Evolutionary conservation across 768 basidiomycete species (phyloP).

Genomic region (Suillus placidus): DNA sequence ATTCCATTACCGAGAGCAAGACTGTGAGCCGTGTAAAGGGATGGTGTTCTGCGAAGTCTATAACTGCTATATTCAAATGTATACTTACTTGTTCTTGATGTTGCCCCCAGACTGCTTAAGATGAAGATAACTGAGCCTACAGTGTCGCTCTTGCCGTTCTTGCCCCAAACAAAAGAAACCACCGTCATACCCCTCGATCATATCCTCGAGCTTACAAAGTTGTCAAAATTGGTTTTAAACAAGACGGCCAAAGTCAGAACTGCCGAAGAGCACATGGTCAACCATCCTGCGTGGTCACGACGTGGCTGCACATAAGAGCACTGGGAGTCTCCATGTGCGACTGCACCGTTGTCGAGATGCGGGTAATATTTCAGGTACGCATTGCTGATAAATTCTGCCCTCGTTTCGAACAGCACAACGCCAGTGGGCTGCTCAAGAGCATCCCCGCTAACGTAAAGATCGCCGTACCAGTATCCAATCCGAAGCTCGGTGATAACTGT

Average conservation of each 20-base stretch:
- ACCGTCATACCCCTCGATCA: background rate
- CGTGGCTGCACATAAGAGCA: background rate
- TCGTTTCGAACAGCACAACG: background rate
- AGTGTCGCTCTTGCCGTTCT: background rate
- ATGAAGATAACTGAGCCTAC: background rate
- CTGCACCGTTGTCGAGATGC: background rate
- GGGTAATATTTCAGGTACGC: background rate
- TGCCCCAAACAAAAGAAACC: background rate
- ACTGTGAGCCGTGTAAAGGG: background rate
- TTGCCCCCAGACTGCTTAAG: background rate
- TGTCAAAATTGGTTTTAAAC: background rate
- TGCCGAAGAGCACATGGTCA: background rate
- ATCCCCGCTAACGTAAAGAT: background rate
- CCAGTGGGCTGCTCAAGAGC: background rate
- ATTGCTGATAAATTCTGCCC: background rate
- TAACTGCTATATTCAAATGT: background rate
- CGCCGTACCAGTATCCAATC: background rate
- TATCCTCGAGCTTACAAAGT: background rate
- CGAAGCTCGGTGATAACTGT: background rate
- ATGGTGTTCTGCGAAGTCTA: background rate
- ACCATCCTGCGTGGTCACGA: background rate
- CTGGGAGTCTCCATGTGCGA: background rate
- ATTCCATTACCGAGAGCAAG: slow-evolving; percentile 8
- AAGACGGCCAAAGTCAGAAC: background rate
- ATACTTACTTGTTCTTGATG: background rate